Conservation (phyloP, 352 stramenopile species). For the Phytophthora agathidicida region DNA sequence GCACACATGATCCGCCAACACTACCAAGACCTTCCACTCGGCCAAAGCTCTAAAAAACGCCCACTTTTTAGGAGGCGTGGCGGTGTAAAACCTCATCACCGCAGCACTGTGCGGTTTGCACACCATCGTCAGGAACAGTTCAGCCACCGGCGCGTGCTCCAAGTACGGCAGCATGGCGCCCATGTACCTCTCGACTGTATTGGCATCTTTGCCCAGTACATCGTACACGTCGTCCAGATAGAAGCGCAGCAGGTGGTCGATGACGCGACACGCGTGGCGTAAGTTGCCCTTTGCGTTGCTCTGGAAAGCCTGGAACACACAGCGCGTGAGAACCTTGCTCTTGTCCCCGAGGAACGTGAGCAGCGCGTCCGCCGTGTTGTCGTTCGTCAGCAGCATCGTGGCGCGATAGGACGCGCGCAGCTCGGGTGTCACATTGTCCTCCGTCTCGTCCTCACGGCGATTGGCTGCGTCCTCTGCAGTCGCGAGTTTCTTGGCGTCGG, state of each 20-base stretch:
- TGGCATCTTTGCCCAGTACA: constrained; percentile 64
- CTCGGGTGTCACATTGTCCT: constrained; percentile 57
- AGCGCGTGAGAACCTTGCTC: constrained; percentile 74
- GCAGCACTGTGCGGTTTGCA: constrained; percentile 84
- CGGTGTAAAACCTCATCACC: constrained; percentile 71
- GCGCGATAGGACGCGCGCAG: constrained; percentile 82
- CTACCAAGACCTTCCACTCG: constrained; percentile 90
- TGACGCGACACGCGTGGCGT: constrained; percentile 86
- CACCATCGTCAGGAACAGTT: constrained; percentile 88
- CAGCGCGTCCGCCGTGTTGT: constrained; percentile 80
- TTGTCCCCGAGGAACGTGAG: constrained; percentile 86
- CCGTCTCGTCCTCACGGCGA: constrained; percentile 35
- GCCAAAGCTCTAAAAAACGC: constrained; percentile 85
- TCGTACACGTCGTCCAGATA: constrained; percentile 91
- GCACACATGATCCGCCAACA: constrained; percentile 84
- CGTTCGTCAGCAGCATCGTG: constrained; percentile 91
- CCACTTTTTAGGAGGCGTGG: constrained; percentile 85
- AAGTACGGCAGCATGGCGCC: constrained; percentile 85
- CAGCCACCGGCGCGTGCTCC: constrained; percentile 81
- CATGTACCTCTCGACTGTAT: constrained; percentile 81
- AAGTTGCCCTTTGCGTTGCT: constrained; percentile 73
- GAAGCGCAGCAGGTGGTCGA: constrained; percentile 87
- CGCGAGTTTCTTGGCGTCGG: constrained; percentile 35
- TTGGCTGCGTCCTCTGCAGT: constrained; percentile 11
- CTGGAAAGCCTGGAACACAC: constrained; percentile 86